phyloP scores from a whole-genome alignment of 805 yeast genomes.

The Candida pini region DNA sequence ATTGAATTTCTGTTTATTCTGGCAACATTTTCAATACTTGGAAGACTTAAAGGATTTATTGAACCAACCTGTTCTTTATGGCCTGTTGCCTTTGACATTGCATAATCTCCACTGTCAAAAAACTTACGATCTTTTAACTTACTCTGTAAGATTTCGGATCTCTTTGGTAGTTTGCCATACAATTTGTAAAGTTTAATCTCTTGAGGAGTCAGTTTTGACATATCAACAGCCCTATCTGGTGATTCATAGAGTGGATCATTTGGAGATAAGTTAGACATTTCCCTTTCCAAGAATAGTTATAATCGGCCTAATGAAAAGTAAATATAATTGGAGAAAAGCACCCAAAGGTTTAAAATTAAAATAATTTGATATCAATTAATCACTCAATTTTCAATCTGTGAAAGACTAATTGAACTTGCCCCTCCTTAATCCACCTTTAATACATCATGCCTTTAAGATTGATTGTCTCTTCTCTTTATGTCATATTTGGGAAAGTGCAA shows the following conservation, averaged over 20 bases:
- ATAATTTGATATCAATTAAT: no score
- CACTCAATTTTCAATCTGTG: no score
- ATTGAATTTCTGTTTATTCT: constrained; percentile 56
- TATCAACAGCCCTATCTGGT: constrained; percentile 35
- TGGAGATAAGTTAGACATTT: constrained; percentile 19
- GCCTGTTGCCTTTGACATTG: constrained; percentile 66
- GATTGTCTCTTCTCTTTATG: no score
- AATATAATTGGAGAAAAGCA: no score
- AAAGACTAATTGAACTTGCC: no score
- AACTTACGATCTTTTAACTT: constrained; percentile 84
- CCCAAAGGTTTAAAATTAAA: no score
- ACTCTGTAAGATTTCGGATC: constrained; percentile 66
- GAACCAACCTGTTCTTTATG: constrained; percentile 29
- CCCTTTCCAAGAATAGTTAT: no score
- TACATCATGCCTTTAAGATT: no score
- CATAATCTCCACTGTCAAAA: constrained; percentile 93
- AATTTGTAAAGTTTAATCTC: constrained; percentile 71
- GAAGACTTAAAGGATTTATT: constrained; percentile 36
- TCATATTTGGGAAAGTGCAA: no score
- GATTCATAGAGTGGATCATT: constrained; percentile 49
- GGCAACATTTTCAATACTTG: constrained; percentile 54
- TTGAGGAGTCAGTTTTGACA: constrained; percentile 62
- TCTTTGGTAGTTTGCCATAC: constrained; percentile 84
- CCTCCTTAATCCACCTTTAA: no score
- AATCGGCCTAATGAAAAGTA: no score